Base-by-base conservation (phyloP, 2,329 filamentous ascomycete species). In the Cadophora gregata region DNA sequence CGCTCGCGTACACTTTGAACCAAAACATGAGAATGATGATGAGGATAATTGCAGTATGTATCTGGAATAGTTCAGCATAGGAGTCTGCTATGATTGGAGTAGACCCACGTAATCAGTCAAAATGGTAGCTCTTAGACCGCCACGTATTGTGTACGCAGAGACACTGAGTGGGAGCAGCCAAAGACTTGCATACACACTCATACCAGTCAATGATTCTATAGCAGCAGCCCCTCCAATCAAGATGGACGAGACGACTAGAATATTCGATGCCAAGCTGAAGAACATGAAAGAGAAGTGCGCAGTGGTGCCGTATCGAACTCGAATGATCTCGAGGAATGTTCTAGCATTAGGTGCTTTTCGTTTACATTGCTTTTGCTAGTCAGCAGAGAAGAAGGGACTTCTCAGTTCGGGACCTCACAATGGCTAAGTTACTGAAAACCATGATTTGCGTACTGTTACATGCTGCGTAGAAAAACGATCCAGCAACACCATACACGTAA, bases 211-310 rank as follows among this genome's bases (percentile, higher is more conserved):
- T 16, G 88, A 84, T 42, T 80, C 86, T 72, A 91, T 85, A 0
- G 93, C 93, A 2, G 91, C 90, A 9, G 88, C 87, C 45, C 93
- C 93, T 66, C 93, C 93, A n/a, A 93, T 93, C 66, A 97, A 85
- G 51, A 97, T 81, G 92, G 96, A 96, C 56, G 93, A 88, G 1
- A 92, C 94, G 36, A 96, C 93, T 7, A 96, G 83, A 42, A 96
- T 90, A 74, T 95, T 93, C 45, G 92, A 96, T 77, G 91, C 88
- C 14, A 95, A 80, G 45, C 90, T 92, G 70, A 96, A 96, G 2
- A 90, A 83, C 72, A 93, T 91, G 77, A 92, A 97, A 1, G 93
- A 91, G 7, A 88, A 80, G 75, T 97, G 93, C 0, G 91, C 88
- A 25, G 80, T 75, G 4, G 83, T 81, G 42, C 93, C 93, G 78